phyloP scores from a whole-genome alignment of 306 rosid genomes.

The Acacia confusa region DNA sequence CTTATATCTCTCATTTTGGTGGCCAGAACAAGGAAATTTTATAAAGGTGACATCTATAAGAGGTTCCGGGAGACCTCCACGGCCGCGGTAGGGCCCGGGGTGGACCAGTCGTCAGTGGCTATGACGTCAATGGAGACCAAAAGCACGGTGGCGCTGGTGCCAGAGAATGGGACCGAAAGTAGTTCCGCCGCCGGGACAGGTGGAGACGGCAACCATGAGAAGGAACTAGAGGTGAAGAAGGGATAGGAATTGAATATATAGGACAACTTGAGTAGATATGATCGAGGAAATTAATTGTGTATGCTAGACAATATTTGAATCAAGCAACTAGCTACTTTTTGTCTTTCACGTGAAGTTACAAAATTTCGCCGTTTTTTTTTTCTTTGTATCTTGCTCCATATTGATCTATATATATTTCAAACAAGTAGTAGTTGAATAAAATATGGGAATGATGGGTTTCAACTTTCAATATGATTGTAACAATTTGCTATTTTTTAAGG shows the following conservation, averaged over 20 bases:
- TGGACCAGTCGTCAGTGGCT: background rate
- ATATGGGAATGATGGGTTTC: no score
- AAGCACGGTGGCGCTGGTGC: background rate
- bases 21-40: slow-evolving; percentile 53
- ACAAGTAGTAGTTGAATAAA: no score
- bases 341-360: background rate
- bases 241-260: background rate
- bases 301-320: background rate
- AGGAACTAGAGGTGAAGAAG: background rate
- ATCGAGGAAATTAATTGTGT: background rate
- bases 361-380: background rate
- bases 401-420: background rate
- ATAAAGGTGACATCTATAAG: slow-evolving; percentile 45
- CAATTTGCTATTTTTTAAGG: no score
- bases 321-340: background rate
- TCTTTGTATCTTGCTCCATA: background rate
- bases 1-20: slow-evolving; percentile 42
- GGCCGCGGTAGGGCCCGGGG: background rate
- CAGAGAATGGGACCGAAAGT: background rate
- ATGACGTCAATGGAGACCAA: background rate
- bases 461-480: no score
- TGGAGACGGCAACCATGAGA: background rate
- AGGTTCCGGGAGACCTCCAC: slow-evolving; percentile 22
- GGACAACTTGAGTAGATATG: background rate
- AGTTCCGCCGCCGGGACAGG: background rate